Percentiles rank a stretch among this genome's conserved stretches.
Evolutionary conservation across 1,284 basidiomycete genomes (phyloP).

Genomic region (Takashimella koratensis): DNA sequence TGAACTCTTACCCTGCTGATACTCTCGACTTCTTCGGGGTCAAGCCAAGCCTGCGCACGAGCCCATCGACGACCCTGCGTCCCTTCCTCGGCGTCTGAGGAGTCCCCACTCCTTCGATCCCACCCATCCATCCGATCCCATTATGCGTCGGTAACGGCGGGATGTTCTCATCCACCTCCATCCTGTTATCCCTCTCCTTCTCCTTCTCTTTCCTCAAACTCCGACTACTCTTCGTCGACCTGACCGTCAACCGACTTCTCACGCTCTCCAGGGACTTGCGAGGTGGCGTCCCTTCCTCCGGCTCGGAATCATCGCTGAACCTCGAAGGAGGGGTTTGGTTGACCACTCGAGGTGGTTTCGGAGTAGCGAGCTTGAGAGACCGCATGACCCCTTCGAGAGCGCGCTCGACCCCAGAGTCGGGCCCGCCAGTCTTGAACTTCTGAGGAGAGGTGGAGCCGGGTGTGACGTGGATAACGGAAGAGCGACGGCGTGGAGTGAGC

Average conservation of each 20-base stretch:
- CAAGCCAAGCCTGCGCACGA: conserved; percentile 27
- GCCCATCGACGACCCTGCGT: conserved; percentile 24
- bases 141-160: conserved; percentile 8
- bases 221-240: conserved; percentile 9
- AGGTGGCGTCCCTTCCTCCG: conserved; percentile 7
- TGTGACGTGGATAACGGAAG: conserved; percentile 21
- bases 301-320: background rate
- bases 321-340: background rate
- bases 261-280: conserved; percentile 27
- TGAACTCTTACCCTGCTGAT: conserved; percentile 3
- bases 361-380: conserved; percentile 15
- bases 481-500: conserved; percentile 13
- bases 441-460: conserved; percentile 17
- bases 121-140: background rate
- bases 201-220: conserved; percentile 8
- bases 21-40: conserved; percentile 27
- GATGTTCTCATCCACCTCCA: conserved; percentile 10
- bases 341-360: conserved; percentile 12
- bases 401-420: conserved; percentile 17
- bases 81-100: conserved; percentile 27
- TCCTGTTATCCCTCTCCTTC: conserved; percentile 14
- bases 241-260: conserved; percentile 13
- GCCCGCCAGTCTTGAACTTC: conserved; percentile 15
- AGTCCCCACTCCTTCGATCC: background rate
- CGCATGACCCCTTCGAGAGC: conserved; percentile 32